These are phyloP conservation scores for Rachicladosporium sp. DNA, from an alignment of 2,329 filamentous ascomycete genomes.

Conservation along the genomic window DNA sequence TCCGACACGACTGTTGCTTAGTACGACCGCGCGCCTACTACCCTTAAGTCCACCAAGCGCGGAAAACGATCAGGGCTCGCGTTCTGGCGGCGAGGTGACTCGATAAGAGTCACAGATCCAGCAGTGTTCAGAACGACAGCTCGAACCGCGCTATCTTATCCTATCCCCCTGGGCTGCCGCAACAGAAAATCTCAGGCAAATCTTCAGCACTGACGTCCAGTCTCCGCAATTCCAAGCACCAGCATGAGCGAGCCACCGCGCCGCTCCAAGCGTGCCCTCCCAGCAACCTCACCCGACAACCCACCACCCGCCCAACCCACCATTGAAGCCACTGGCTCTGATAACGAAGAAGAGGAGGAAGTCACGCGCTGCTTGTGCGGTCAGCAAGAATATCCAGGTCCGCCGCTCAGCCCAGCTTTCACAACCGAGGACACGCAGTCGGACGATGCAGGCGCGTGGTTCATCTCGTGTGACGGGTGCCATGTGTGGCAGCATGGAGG, in stretches of 20 bases:
- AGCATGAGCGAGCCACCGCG: slow-evolving; percentile 53
- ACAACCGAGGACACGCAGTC: slow-evolving; percentile 42
- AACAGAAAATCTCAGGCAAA: too few species aligned
- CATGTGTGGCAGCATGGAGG: slow-evolving; percentile 98
- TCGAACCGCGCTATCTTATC: too few species aligned
- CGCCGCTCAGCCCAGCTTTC: slow-evolving; percentile 43
- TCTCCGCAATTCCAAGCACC: too few species aligned
- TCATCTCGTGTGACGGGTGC: slow-evolving; percentile 95
- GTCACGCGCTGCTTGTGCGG: slow-evolving; percentile 92
- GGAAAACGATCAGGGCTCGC: too few species aligned
- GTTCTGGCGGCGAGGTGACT: too few species aligned
- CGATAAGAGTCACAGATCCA: too few species aligned
- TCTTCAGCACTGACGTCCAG: too few species aligned
- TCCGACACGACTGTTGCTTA: too few species aligned
- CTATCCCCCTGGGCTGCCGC: too few species aligned
- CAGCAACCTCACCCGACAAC: slow-evolving; percentile 45
- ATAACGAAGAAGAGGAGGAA: slow-evolving; percentile 50
- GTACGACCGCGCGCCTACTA: too few species aligned
- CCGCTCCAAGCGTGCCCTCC: slow-evolving; percentile 67
- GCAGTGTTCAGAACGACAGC: too few species aligned
- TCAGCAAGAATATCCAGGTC: slow-evolving; percentile 86
- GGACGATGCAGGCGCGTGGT: slow-evolving; percentile 85
- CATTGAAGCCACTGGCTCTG: slow-evolving; percentile 42
- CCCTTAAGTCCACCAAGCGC: too few species aligned
- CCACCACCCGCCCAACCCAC: slow-evolving; percentile 26